phyloP scores from a whole-genome alignment of 345 rosid species.

The Dovyalis caffra region DNA sequence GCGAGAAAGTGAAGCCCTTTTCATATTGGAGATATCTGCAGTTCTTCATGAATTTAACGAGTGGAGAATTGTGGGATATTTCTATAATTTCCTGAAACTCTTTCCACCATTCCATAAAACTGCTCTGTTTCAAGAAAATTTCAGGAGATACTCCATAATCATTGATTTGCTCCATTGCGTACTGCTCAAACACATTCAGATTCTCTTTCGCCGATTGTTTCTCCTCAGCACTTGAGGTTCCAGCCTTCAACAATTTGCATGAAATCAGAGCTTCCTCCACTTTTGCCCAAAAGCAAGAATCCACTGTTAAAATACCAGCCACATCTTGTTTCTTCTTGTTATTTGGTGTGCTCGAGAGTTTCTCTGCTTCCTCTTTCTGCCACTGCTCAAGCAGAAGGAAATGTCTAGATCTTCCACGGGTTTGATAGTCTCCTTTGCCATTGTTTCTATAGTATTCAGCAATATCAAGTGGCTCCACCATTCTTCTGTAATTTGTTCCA shows the following conservation, averaged over 20 bases:
- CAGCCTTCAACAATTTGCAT: conserved; percentile 14
- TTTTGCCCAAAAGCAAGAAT: conserved; percentile 82
- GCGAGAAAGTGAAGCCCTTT: conserved; percentile 2
- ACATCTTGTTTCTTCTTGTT: conserved; percentile 19
- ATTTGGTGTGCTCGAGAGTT: not conserved
- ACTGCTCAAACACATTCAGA: conserved; percentile 35
- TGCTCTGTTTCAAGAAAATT: conserved; percentile 54
- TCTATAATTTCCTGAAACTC: conserved; percentile 33
- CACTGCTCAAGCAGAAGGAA: conserved; percentile 49
- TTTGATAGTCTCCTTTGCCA: conserved; percentile 30
- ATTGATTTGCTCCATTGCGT: conserved; percentile 38
- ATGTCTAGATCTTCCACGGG: conserved; percentile 47
- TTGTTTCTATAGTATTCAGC: conserved; percentile 50
- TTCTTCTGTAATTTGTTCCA: conserved; percentile 56
- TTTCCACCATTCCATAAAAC: conserved; percentile 74
- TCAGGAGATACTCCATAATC: conserved; percentile 55
- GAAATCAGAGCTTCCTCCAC: conserved; percentile 63
- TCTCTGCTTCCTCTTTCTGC: conserved; percentile 24
- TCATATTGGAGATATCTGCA: conserved; percentile 27
- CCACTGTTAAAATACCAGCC: conserved; percentile 32
- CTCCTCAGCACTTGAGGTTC: conserved; percentile 9
- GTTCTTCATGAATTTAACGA: conserved; percentile 43
- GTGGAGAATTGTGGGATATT: conserved; percentile 16
- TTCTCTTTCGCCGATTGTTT: not conserved
- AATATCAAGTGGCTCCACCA: conserved; percentile 75